Evolutionary conservation across 2,329 filamentous ascomycete genomes (phyloP).

Genomic region (Madurella fahalii): DNA sequence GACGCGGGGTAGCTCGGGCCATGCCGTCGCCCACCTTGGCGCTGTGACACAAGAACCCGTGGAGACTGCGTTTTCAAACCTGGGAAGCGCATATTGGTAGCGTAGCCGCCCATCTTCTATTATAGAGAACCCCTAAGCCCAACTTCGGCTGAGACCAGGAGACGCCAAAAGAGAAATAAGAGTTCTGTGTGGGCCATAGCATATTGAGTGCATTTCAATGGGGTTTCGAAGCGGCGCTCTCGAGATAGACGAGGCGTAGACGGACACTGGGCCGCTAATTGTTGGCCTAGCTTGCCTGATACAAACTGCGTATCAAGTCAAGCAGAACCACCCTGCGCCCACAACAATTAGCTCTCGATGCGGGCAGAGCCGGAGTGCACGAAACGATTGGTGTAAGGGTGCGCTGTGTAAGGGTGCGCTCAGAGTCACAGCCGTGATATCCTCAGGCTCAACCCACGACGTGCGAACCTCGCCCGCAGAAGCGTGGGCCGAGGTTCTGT

Average conservation of each 20-base stretch:
- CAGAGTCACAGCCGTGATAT: constrained; percentile 19
- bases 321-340: background rate
- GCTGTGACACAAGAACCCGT: background rate
- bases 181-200: too few species aligned
- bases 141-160: too few species aligned
- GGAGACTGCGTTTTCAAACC: background rate
- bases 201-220: too few species aligned
- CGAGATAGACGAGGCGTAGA: too few species aligned
- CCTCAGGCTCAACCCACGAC: constrained; percentile 24
- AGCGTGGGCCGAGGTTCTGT: background rate
- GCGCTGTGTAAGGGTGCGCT: too few species aligned
- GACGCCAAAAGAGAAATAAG: too few species aligned
- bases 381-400: background rate
- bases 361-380: background rate
- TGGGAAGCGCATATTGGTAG: background rate
- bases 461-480: background rate
- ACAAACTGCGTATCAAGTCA: background rate
- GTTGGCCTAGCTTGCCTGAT: background rate
- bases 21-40: background rate
- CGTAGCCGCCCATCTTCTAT: too few species aligned
- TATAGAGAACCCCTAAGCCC: too few species aligned
- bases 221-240: too few species aligned
- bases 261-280: too few species aligned
- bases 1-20: background rate
- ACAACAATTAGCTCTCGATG: background rate